Conservation (phyloP, 495 filamentous ascomycete genomes). For the Podospora didyma region DNA sequence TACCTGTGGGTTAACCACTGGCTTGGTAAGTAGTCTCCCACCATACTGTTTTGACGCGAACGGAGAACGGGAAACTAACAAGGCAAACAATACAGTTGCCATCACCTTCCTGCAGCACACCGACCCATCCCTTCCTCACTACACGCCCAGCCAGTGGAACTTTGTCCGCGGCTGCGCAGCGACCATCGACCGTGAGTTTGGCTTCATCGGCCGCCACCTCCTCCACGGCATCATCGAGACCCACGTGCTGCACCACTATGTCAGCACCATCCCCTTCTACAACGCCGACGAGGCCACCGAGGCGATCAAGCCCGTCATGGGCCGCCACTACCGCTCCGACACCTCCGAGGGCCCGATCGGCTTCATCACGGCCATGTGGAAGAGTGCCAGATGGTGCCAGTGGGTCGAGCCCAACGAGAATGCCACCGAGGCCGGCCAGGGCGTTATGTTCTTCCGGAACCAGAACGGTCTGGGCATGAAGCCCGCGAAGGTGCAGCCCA, state of each 20-base stretch:
- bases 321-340: conserved; percentile 71
- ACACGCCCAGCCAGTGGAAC: conserved; percentile 71
- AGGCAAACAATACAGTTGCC: conserved; percentile 53
- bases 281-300: conserved; percentile 83
- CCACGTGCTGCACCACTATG: conserved; percentile 86
- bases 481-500: conserved; percentile 38
- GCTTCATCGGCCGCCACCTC: conserved; percentile 80
- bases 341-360: conserved; percentile 59
- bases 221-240: conserved; percentile 92
- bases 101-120: conserved; percentile 93
- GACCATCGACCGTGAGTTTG: conserved; percentile 86
- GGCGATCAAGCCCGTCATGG: conserved; percentile 80
- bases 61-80: conserved; percentile 4
- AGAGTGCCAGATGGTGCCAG: conserved; percentile 64
- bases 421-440: conserved; percentile 58
- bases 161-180: conserved; percentile 81
- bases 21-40: conserved; percentile 57
- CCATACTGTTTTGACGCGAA: background rate
- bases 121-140: conserved; percentile 82
- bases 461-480: conserved; percentile 68
- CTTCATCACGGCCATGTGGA: conserved; percentile 61
- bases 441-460: conserved; percentile 70
- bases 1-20: conserved; percentile 99
- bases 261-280: conserved; percentile 85
- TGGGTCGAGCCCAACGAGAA: conserved; percentile 70